These are phyloP conservation scores for Solanum commersonii DNA, from an alignment of 257 asterid species.

Conservation along the genomic window DNA sequence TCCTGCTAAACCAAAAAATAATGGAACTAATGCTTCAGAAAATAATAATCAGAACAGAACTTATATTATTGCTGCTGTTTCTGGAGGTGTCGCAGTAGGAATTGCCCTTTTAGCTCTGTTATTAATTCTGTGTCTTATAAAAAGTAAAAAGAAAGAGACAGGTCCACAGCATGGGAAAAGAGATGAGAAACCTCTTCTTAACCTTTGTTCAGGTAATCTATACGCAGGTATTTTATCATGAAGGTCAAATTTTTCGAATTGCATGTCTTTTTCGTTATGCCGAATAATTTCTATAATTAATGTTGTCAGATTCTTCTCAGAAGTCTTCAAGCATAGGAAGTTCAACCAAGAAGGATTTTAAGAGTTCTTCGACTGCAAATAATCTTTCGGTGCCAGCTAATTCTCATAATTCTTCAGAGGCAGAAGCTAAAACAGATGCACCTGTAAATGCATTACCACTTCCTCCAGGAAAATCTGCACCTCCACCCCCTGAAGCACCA, in stretches of 20 bases:
- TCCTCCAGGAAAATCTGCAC: constrained; percentile 57
- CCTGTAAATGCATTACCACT: constrained; percentile 33
- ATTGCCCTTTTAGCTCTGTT: constrained; percentile 33
- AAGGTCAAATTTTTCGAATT: background rate
- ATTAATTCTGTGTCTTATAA: constrained; percentile 25
- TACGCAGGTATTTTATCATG: constrained; percentile 38
- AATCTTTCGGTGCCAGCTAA: constrained; percentile 1
- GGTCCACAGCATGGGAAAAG: constrained; percentile 35
- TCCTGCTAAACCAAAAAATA: background rate
- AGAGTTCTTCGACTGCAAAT: constrained; percentile 21
- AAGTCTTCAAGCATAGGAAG: constrained; percentile 18
- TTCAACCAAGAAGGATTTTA: constrained; percentile 11
- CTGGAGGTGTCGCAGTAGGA: constrained; percentile 34
- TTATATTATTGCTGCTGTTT: constrained; percentile 24
- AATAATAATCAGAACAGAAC: background rate
- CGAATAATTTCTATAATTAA: background rate
- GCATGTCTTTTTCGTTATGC: background rate
- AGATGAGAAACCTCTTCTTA: constrained; percentile 64
- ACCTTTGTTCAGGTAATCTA: constrained; percentile 30
- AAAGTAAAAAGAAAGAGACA: constrained; percentile 10
- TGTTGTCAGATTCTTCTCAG: constrained; percentile 39
- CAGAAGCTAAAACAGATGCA: constrained; percentile 19
- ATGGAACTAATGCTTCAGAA: constrained; percentile 4
- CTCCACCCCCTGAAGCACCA: constrained; percentile 15
- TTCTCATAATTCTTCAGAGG: constrained; percentile 11